Conservation (phyloP, 2,329 filamentous ascomycete genomes). For the Chrysoporthe puriensis region DNA sequence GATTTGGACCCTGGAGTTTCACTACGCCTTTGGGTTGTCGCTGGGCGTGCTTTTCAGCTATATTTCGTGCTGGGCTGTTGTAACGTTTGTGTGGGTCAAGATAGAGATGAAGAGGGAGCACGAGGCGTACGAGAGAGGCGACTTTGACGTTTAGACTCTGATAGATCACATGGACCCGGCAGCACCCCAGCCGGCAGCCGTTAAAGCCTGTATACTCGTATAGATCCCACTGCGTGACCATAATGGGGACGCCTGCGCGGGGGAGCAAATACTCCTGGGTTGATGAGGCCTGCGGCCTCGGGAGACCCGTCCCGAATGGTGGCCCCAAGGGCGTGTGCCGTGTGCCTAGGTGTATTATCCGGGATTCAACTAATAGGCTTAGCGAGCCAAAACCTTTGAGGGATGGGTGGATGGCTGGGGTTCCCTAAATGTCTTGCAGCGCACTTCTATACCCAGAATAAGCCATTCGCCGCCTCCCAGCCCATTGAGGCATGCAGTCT, state of each 20-base stretch:
- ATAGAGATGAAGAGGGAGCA: conserved; percentile 25
- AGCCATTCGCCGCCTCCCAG: too few species aligned
- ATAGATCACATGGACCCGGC: not conserved
- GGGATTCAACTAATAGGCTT: too few species aligned
- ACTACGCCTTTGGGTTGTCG: conserved; percentile 27
- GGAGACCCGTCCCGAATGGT: not conserved
- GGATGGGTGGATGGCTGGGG: too few species aligned
- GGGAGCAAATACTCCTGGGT: not conserved
- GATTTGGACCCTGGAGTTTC: conserved; percentile 26
- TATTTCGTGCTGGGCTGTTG: conserved; percentile 23
- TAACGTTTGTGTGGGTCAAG: conserved; percentile 24
- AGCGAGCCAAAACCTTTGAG: too few species aligned
- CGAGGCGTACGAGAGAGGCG: conserved; percentile 19
- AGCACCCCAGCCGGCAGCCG: not conserved
- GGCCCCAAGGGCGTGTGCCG: too few species aligned
- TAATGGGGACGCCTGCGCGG: not conserved
- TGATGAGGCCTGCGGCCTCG: not conserved
- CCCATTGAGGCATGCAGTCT: too few species aligned
- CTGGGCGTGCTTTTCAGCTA: conserved; percentile 26
- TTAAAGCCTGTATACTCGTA: not conserved
- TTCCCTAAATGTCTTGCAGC: too few species aligned
- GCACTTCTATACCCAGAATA: too few species aligned
- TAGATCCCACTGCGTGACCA: not conserved
- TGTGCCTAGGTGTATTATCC: too few species aligned
- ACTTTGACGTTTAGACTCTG: conserved; percentile 13